These are phyloP conservation scores for Spencermartinsiella europaea DNA, from an alignment of 805 yeast species.

Conservation along the genomic window DNA sequence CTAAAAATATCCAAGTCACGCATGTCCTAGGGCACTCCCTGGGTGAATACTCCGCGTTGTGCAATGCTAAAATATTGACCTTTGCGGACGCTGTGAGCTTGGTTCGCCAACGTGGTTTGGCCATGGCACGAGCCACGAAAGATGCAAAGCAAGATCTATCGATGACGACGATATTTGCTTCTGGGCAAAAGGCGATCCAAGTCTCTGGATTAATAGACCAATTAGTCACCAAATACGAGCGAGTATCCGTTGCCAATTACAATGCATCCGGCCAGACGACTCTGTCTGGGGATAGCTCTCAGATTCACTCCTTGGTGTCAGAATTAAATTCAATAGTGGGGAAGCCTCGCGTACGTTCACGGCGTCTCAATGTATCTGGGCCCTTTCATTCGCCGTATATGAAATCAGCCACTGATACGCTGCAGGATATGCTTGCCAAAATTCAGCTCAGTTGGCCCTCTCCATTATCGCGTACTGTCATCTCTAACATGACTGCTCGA, in stretches of 20 bases:
- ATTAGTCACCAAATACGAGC: slow-evolving; percentile 8
- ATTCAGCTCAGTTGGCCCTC: slow-evolving; percentile 24
- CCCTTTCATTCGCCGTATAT: slow-evolving; percentile 47
- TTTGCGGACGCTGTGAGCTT: slow-evolving; percentile 36
- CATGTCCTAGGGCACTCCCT: slow-evolving; percentile 45
- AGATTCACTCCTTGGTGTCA: slow-evolving; percentile 7
- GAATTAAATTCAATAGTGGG: slow-evolving; percentile 23
- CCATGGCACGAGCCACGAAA: slow-evolving; percentile 38
- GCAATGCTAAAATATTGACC: slow-evolving; percentile 35
- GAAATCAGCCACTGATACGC: slow-evolving; percentile 34
- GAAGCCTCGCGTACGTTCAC: neutral
- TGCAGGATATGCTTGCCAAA: slow-evolving; percentile 24
- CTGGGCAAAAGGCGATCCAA: neutral
- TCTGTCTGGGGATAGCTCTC: slow-evolving; percentile 37
- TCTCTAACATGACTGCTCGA: slow-evolving; percentile 31
- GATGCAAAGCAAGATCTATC: slow-evolving; percentile 1
- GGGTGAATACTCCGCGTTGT: slow-evolving; percentile 46
- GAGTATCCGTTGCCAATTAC: slow-evolving; percentile 41
- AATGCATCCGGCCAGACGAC: slow-evolving; percentile 42
- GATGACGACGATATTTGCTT: slow-evolving; percentile 13
- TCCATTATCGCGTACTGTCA: slow-evolving; percentile 16
- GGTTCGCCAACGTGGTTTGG: slow-evolving; percentile 42
- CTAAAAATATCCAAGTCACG: slow-evolving; percentile 4
- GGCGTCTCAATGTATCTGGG: slow-evolving; percentile 33
- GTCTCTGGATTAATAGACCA: neutral